A percentile compares a stretch with the other conserved stretches of the same genome.
Evolutionary conservation across 75 land plant genomes (phyloP).

Genomic region (Picea glauca): DNA sequence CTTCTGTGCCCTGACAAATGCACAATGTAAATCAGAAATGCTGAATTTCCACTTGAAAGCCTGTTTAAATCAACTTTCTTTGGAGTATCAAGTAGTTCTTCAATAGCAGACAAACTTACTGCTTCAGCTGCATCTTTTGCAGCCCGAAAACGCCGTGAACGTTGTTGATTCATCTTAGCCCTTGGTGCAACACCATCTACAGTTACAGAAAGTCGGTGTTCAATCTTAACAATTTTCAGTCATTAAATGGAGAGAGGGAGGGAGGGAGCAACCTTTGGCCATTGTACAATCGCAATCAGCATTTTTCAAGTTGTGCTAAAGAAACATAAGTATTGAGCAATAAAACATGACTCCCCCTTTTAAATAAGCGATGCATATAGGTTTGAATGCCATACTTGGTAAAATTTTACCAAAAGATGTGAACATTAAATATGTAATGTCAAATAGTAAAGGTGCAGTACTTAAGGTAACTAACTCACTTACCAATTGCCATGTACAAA

Average conservation of each 20-base stretch:
- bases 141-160: constrained; percentile 86
- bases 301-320: background rate
- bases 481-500: constrained; percentile 86
- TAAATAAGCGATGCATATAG: too few species aligned
- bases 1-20: constrained; percentile 63
- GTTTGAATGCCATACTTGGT: background rate
- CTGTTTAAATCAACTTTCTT: background rate
- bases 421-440: background rate
- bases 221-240: background rate
- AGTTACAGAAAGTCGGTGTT: background rate
- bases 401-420: background rate
- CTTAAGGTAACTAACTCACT: constrained; percentile 5
- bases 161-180: constrained; percentile 98
- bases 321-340: background rate
- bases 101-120: constrained; percentile 30
- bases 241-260: background rate
- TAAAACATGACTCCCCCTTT: background rate
- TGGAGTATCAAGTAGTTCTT: background rate
- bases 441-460: background rate
- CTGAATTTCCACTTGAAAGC: background rate
- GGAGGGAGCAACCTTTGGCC: background rate
- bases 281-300: background rate
- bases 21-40: constrained; percentile 3
- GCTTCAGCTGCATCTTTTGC: constrained; percentile 94
- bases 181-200: constrained; percentile 97